Evolutionary conservation across 2,329 filamentous ascomycete genomes (phyloP), one percentile per base, ranked within the genome.

Genomic region (Grosmannia penicillata): DNA sequence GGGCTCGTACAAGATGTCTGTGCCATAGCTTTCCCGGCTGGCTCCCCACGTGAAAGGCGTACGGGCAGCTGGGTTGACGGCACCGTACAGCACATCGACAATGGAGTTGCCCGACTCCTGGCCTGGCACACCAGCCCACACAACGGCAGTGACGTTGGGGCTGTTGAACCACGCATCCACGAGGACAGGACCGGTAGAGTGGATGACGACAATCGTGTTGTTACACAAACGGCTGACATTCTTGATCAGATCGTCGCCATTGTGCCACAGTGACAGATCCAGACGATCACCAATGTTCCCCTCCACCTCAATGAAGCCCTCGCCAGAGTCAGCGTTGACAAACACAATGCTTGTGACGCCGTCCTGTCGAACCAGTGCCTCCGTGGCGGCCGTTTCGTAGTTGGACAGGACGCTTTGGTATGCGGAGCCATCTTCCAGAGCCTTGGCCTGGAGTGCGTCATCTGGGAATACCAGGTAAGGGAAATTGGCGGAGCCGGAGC

Each of bases 121-220:
- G 9, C 85, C 85, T 0, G 84, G 84, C 17, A 85, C 60, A 50
- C 82, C 82, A 26, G 82, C 83, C 71, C 80, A 91, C 2, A 93
- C 54, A 37, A 93, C 85, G 29, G 83, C 85, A 1, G 82, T 86
- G 35, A 93, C 68, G 56, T 93, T 93, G 26, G 75, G 71, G 56
- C 75, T 77, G 37, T 82, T 61, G 50, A 82, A 77, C 68, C 77
- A 89, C 9, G 83, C 72, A 11, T 76, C 73, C 19, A 95, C 59
- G 1, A 93, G 61, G 5, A 93, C 82, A 1, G 87, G 75, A 0
- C 86, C 86, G 4, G 78, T 73, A 2, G 82, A 85, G 63, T 96
- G 89, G 42, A 96, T 79, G 41, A 95, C 75, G 14, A 96, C 83
- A 43, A 96, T 80, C 11, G 86, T 94, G 68, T 95, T 94, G 62